phyloP scores from a whole-genome alignment of 1,284 basidiomycete species.

The Coniferiporia sulphurascens region DNA sequence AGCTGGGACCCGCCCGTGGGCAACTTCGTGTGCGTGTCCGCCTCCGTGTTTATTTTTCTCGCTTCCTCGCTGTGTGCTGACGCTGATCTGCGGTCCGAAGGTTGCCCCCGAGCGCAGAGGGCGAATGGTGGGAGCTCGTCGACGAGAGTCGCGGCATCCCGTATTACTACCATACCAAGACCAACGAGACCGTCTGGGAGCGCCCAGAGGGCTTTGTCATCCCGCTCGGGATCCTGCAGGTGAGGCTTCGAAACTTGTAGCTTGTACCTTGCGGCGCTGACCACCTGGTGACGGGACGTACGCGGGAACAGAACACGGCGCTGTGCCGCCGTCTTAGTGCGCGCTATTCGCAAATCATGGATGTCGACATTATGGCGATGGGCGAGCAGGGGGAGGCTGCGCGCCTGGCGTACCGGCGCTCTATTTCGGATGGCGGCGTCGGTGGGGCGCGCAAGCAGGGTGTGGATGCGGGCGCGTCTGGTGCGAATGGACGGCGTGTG shows the following conservation, averaged over 20 bases:
- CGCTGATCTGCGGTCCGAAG: constrained; percentile 31
- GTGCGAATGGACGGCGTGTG: not conserved
- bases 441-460: not conserved
- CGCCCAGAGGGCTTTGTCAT: constrained; percentile 84
- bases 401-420: constrained; percentile 6
- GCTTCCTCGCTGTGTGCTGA: not conserved
- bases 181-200: constrained; percentile 86
- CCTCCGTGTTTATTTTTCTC: not conserved
- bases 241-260: constrained; percentile 27
- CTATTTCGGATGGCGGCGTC: not conserved
- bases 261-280: not conserved
- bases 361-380: constrained; percentile 1
- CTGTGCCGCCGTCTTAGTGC: constrained; percentile 58
- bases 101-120: constrained; percentile 76
- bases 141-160: constrained; percentile 77
- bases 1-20: constrained; percentile 91
- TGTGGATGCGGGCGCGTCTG: not conserved
- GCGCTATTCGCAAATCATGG: constrained; percentile 18
- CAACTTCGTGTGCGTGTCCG: constrained; percentile 68
- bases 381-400: not conserved
- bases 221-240: constrained; percentile 83
- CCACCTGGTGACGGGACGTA: not conserved
- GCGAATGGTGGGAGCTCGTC: constrained; percentile 93
- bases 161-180: constrained; percentile 92
- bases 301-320: constrained; percentile 57